Conservation (phyloP, 805 yeast genomes). For the Aciculoconidium aculeatum region DNA sequence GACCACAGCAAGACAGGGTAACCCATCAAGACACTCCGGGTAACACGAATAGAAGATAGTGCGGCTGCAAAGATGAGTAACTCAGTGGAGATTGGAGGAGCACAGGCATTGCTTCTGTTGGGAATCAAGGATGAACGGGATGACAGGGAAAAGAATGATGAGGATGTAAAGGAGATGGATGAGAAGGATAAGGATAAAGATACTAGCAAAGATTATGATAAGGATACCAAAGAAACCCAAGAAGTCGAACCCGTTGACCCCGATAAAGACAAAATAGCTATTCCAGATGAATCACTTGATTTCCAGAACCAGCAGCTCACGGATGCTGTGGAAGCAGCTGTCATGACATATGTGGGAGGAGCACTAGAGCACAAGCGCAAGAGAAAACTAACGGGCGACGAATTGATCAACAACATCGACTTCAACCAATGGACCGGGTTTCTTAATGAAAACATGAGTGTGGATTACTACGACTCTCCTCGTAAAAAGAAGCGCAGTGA, state of each 20-base stretch:
- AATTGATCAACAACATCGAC: slow-evolving; percentile 38
- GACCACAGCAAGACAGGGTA: slow-evolving; percentile 10
- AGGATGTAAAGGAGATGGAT: not conserved
- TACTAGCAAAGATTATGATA: not conserved
- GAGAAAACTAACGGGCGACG: slow-evolving; percentile 24
- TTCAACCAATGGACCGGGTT: slow-evolving; percentile 46
- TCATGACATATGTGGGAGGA: slow-evolving; percentile 66
- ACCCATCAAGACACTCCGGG: slow-evolving; percentile 4
- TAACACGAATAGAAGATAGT: too few species aligned
- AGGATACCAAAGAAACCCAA: slow-evolving; percentile 3
- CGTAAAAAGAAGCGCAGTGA: slow-evolving; percentile 32
- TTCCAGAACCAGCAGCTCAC: slow-evolving; percentile 35
- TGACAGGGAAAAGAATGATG: slow-evolving; percentile 1
- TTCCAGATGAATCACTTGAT: too few species aligned
- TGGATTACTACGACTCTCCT: slow-evolving; percentile 8
- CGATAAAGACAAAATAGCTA: too few species aligned
- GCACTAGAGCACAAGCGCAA: slow-evolving; percentile 35
- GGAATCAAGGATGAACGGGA: slow-evolving; percentile 22
- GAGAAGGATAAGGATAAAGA: slow-evolving; percentile 1
- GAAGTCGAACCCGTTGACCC: slow-evolving; percentile 3
- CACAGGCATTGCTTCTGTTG: slow-evolving; percentile 38
- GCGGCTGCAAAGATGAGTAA: slow-evolving; percentile 21
- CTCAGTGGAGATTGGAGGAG: slow-evolving; percentile 41
- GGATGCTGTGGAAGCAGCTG: slow-evolving; percentile 72
- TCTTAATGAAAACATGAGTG: slow-evolving; percentile 15